Evolutionary conservation across 23 red algal species (phyloP).

Genomic region (Chondrus crispus): DNA sequence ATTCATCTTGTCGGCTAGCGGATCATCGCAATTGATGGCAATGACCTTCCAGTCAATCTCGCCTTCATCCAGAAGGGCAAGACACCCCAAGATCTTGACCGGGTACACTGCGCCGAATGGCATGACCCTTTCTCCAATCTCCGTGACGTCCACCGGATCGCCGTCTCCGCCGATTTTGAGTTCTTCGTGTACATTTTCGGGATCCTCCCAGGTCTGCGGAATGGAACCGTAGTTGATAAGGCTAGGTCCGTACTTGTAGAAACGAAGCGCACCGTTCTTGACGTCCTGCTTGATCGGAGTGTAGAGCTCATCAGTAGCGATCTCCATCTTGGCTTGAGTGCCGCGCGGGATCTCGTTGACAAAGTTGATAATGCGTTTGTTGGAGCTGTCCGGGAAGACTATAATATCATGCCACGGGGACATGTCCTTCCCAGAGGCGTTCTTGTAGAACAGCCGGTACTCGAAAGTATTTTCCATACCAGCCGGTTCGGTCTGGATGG

Average conservation of each 20-base stretch:
- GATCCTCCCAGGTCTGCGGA: conserved; percentile 99
- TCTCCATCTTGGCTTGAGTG: conserved; percentile 96
- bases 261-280: conserved; percentile 86
- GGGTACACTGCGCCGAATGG: conserved; percentile 81
- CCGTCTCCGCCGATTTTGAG: conserved; percentile 80
- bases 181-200: conserved; percentile 48
- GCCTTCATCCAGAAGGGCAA: conserved; percentile 91
- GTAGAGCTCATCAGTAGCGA: conserved; percentile 82
- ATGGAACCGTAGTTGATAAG: conserved; percentile 97
- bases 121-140: conserved; percentile 65
- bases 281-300: conserved; percentile 98
- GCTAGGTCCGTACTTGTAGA: conserved; percentile 91
- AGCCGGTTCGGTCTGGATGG: not conserved
- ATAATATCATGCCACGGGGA: conserved; percentile 99
- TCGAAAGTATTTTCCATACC: conserved; percentile 64
- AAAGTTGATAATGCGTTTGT: conserved; percentile 72
- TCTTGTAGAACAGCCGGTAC: conserved; percentile 63
- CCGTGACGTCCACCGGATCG: conserved; percentile 91
- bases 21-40: conserved; percentile 77
- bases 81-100: conserved; percentile 87
- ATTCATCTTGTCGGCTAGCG: conserved; percentile 54
- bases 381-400: conserved; percentile 54
- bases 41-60: conserved; percentile 98
- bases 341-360: conserved; percentile 99
- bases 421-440: conserved; percentile 26